These are phyloP conservation scores for Oenanthe javanica DNA, from an alignment of 140 eudicot genomes.

Conservation along the genomic window DNA sequence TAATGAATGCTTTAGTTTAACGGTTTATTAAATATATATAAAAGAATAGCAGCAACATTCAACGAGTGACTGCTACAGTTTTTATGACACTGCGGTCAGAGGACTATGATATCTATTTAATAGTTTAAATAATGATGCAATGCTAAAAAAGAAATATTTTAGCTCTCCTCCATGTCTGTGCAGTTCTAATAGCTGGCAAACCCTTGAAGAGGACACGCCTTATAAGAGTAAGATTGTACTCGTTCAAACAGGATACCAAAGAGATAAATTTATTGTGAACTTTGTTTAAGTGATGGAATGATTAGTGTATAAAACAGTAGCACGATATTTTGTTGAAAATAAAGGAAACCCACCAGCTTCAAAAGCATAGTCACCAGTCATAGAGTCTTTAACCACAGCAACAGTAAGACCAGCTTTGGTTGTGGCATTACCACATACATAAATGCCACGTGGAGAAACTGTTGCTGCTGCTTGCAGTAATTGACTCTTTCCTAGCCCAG, in stretches of 20 bases:
- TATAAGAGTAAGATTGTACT: not conserved
- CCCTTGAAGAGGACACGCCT: not conserved
- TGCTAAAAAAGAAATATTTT: not conserved
- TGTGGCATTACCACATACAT: conserved; percentile 94
- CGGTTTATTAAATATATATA: not conserved
- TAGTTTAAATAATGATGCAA: not conserved
- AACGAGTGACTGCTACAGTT: too few relatives aligned
- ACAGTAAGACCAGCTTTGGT: conserved; percentile 98
- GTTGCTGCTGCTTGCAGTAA: conserved; percentile 96
- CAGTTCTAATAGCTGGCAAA: not conserved
- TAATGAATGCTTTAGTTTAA: not conserved
- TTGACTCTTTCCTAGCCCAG: conserved; percentile 97
- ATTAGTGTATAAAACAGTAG: not conserved
- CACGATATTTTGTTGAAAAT: not conserved
- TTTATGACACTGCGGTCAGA: not conserved
- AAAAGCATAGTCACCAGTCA: conserved; percentile 95
- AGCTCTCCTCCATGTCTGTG: not conserved
- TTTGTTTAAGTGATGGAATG: not conserved
- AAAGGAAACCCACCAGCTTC: conserved; percentile 62
- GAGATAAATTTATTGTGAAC: not conserved
- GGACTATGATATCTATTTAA: not conserved
- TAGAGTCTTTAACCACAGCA: conserved; percentile 92
- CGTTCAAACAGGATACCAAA: not conserved
- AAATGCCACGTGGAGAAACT: conserved; percentile 95
- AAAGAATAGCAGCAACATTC: too few relatives aligned